Base-by-base conservation (phyloP, 2,329 filamentous ascomycete genomes). In the Xylariaceae sp. region DNA sequence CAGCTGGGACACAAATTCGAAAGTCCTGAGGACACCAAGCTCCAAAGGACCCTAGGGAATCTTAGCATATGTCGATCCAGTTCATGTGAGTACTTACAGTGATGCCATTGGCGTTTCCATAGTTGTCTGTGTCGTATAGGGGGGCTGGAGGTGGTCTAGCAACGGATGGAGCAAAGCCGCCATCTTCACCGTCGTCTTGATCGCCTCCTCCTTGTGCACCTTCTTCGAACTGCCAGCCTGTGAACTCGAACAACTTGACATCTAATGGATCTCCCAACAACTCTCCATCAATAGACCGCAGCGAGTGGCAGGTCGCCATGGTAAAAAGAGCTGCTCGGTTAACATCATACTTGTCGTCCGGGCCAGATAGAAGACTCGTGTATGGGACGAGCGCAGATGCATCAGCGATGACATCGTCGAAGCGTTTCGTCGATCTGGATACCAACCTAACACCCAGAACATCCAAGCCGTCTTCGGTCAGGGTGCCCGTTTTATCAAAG, bases 241-340 rank as follows among this genome's bases (percentile, higher is more conserved):
- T 97, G 61, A 96, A 99, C 59, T 96, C 87, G 67, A 99, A 99
- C 94, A 99, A 99, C 68, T 97, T 97, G 51, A 97, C 78, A 68
- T 99, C 94, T 1, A 99, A 77, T 5, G 95, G 94, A 64, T 99
- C 94, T 1, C 94, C 94, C 33, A 99, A 80, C 39, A 97, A 81
- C 66, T 97, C 91, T 44, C 83, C 87, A 56, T 97, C 92, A 14
- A 99, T 87, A 11, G 87, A 82, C 43, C 92, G 84, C 9, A 99
- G 77, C 0, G 93, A 96, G 69, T 99, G 94, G 53, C 94, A 99
- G 1, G 94, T 99, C 9, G 94, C 91, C 94, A 99, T 99, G 0
- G 91, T 92, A 66, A 94, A 92, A 3, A 97, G 75, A 12, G 89
- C 88, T 6, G 88, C 88, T 28, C 72, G 75, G 10, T 72, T 69